These are phyloP conservation scores for Mycothermus thermophilus DNA, from an alignment of 495 filamentous ascomycete genomes.

Conservation along the genomic window DNA sequence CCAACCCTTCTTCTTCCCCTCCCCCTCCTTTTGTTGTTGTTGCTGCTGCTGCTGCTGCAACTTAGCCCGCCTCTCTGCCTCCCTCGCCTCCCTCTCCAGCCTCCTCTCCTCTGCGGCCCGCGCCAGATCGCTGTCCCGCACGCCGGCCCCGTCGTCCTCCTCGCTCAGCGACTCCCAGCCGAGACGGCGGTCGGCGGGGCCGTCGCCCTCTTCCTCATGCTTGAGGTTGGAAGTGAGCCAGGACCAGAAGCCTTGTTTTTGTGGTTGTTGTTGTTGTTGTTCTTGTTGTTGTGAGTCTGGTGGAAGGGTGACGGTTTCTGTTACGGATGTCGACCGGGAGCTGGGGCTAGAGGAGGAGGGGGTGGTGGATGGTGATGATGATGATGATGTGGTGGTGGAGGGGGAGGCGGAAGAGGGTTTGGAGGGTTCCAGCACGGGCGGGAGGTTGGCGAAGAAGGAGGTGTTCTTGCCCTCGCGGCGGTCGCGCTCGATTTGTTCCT, in stretches of 20 bases:
- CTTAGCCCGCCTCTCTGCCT: constrained; percentile 11
- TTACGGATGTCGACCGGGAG: background rate
- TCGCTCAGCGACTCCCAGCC: constrained; percentile 24
- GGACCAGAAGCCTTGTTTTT: constrained; percentile 9
- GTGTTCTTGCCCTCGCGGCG: constrained; percentile 9
- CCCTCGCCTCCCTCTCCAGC: constrained; percentile 33
- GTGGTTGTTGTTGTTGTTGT: background rate
- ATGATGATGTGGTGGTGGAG: background rate
- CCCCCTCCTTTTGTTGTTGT: background rate
- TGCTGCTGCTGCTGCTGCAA: background rate
- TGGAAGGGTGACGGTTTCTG: constrained; percentile 7
- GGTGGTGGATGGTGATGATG: background rate
- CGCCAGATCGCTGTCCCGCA: constrained; percentile 25
- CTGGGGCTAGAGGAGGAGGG: background rate
- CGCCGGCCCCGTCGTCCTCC: constrained; percentile 23
- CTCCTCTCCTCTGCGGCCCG: constrained; percentile 24
- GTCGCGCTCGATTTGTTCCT: constrained; percentile 26
- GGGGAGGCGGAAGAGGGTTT: constrained; percentile 3
- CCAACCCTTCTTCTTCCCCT: constrained; percentile 5
- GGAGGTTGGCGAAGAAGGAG: constrained; percentile 22
- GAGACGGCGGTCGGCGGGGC: constrained; percentile 12
- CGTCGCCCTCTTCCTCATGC: constrained; percentile 42
- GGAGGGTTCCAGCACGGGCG: constrained; percentile 19
- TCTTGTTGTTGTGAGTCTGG: constrained; percentile 15
- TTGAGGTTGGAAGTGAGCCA: constrained; percentile 39